Evolutionary conservation across 495 filamentous ascomycete species (phyloP).

Genomic region (Tuber aestivum): DNA sequence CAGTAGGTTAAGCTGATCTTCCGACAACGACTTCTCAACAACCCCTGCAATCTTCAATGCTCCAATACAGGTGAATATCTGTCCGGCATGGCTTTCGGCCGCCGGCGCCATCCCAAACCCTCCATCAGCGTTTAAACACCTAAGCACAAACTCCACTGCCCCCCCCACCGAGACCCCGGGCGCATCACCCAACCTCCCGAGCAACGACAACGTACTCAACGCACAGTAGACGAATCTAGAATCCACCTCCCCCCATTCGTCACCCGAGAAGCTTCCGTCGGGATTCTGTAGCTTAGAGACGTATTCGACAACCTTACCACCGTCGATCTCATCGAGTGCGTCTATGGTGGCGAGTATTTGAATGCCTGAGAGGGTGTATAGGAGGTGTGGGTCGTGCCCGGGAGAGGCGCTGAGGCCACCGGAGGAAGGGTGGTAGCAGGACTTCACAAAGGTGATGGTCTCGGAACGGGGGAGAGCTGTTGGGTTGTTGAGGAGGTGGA

Average conservation of each 20-base stretch:
- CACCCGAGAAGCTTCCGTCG: slow-evolving; percentile 80
- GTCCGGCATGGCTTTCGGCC: slow-evolving; percentile 85
- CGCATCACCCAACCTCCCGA: slow-evolving; percentile 55
- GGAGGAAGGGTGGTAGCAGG: slow-evolving; percentile 59
- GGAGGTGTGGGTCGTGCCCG: slow-evolving; percentile 88
- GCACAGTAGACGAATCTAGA: slow-evolving; percentile 89
- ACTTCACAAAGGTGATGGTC: slow-evolving; percentile 84
- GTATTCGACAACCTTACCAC: slow-evolving; percentile 31
- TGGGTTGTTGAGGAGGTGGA: slow-evolving; percentile 75
- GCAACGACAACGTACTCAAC: slow-evolving; percentile 76
- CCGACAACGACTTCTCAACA: slow-evolving; percentile 43
- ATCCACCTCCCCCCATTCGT: slow-evolving; percentile 93
- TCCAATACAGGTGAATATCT: slow-evolving; percentile 91
- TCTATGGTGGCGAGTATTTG: slow-evolving; percentile 82
- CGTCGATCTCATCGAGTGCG: slow-evolving; percentile 75
- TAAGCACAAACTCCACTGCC: slow-evolving; percentile 68
- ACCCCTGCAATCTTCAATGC: slow-evolving; percentile 75
- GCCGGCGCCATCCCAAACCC: slow-evolving; percentile 84
- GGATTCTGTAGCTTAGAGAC: slow-evolving; percentile 75
- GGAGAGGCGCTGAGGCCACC: slow-evolving; percentile 85
- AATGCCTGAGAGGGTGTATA: slow-evolving; percentile 87
- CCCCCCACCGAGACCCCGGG: slow-evolving; percentile 64
- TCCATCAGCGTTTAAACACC: slow-evolving; percentile 87
- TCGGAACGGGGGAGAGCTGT: slow-evolving; percentile 73
- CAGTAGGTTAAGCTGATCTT: slow-evolving; percentile 73